Conservation (phyloP, 805 yeast genomes). For the Saccharomyces paradoxus region DNA sequence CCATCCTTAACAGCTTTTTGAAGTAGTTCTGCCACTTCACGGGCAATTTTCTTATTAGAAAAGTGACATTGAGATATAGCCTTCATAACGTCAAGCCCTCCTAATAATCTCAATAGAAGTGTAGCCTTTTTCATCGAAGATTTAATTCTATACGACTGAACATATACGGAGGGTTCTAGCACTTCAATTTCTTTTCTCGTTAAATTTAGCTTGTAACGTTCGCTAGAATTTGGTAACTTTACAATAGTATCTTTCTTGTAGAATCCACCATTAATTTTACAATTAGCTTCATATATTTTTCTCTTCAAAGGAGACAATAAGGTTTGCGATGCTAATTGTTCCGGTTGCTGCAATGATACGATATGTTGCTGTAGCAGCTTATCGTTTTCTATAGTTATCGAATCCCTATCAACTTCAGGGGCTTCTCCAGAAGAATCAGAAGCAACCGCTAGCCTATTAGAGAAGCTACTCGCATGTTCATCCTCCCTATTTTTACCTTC, state of each 20-base stretch:
- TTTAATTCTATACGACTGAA: constrained; percentile 73
- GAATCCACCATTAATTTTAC: constrained; percentile 53
- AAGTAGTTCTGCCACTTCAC: constrained; percentile 69
- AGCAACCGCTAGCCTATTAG: constrained; percentile 18
- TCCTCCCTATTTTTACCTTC: not conserved
- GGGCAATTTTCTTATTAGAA: constrained; percentile 66
- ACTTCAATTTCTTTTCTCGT: constrained; percentile 60
- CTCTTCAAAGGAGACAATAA: constrained; percentile 65
- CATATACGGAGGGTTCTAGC: constrained; percentile 81
- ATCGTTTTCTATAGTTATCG: constrained; percentile 31
- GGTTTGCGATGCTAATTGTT: constrained; percentile 47
- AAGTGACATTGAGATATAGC: constrained; percentile 93
- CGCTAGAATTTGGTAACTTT: constrained; percentile 33
- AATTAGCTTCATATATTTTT: constrained; percentile 53
- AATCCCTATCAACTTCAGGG: constrained; percentile 17
- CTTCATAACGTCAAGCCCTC: constrained; percentile 58
- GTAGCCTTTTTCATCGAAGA: constrained; percentile 87
- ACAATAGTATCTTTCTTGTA: constrained; percentile 56
- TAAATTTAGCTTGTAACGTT: constrained; percentile 48
- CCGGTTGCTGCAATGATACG: constrained; percentile 34
- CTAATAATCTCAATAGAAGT: constrained; percentile 64
- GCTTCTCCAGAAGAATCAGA: constrained; percentile 15
- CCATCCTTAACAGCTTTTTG: constrained; percentile 68
- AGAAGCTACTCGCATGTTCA: constrained; percentile 15
- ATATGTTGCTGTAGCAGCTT: constrained; percentile 40